A percentile compares a stretch with the other conserved stretches of the same genome.
Conservation (phyloP, 2,329 filamentous ascomycete genomes). For the Cladosporium velox region DNA sequence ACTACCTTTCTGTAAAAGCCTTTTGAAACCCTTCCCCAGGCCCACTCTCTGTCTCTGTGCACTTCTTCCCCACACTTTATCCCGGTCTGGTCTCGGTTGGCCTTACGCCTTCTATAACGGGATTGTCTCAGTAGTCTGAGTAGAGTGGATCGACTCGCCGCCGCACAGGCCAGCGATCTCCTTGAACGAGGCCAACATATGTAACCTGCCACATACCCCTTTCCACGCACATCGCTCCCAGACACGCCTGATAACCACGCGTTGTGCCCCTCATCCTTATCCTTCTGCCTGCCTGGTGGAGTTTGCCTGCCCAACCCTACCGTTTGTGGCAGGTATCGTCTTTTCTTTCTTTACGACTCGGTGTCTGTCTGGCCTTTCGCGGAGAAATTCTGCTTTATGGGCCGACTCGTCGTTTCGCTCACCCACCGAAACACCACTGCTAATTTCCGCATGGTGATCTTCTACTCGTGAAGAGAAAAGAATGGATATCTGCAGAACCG, state of each 20-base stretch:
- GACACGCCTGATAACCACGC: slow-evolving; percentile 4
- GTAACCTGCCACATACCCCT: slow-evolving; percentile 15
- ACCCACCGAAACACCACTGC: neutral
- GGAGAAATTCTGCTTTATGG: neutral
- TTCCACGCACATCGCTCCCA: slow-evolving; percentile 10
- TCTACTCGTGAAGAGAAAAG: neutral
- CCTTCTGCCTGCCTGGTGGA: neutral
- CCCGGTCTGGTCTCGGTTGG: neutral
- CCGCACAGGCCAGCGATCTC: slow-evolving; percentile 4
- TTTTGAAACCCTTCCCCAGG: slow-evolving; percentile 2
- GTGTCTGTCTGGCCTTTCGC: neutral
- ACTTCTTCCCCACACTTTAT: slow-evolving; percentile 3
- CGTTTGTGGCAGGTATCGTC: neutral
- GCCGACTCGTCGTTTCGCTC: neutral
- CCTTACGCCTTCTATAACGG: slow-evolving; percentile 6
- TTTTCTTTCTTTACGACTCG: slow-evolving; percentile 4
- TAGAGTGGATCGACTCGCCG: slow-evolving; percentile 4
- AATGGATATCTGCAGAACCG: neutral
- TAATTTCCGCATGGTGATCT: neutral
- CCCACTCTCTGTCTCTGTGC: neutral
- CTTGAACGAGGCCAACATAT: neutral
- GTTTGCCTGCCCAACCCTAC: neutral
- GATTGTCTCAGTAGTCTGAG: neutral
- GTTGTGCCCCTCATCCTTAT: neutral
- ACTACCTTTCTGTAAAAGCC: neutral